Evolutionary conservation across 257 asterid species (phyloP).

Genomic region (Pogostemon cablin): DNA sequence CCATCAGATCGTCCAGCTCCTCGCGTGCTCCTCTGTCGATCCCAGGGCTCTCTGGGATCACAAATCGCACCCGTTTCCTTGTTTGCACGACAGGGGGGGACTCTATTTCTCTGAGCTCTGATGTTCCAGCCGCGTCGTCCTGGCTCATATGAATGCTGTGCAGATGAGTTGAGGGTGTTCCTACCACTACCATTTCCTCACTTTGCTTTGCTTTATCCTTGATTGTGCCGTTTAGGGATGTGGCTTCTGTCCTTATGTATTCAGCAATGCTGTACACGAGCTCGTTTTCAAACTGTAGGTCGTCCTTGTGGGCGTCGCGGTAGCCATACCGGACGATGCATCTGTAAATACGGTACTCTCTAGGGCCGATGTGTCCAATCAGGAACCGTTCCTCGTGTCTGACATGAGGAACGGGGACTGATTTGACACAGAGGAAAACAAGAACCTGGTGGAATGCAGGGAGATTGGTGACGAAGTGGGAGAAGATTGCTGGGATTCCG

Average conservation of each 20-base stretch:
- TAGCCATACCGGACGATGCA: slow-evolving; percentile 90
- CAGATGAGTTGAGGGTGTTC: slow-evolving; percentile 66
- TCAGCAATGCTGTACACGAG: slow-evolving; percentile 85
- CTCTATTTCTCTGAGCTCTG: slow-evolving; percentile 50
- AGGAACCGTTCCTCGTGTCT: slow-evolving; percentile 79
- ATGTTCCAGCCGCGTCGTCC: slow-evolving; percentile 49
- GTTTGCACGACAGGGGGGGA: slow-evolving; percentile 39
- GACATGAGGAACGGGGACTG: slow-evolving; percentile 85
- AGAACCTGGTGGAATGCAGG: slow-evolving; percentile 96
- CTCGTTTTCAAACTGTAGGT: slow-evolving; percentile 70
- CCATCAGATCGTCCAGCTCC: slow-evolving; percentile 75
- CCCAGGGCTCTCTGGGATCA: slow-evolving; percentile 66
- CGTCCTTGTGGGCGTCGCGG: slow-evolving; percentile 85
- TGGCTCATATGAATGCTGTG: slow-evolving; percentile 49
- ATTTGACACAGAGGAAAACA: slow-evolving; percentile 81
- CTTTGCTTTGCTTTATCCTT: slow-evolving; percentile 28
- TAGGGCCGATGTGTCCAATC: slow-evolving; percentile 80
- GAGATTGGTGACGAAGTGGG: slow-evolving; percentile 88
- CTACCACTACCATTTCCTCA: slow-evolving; percentile 72
- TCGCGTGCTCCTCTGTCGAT: slow-evolving; percentile 49
- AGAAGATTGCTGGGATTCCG: slow-evolving; percentile 91
- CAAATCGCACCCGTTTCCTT: slow-evolving; percentile 75
- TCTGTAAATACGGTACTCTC: slow-evolving; percentile 71
- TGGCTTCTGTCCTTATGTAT: slow-evolving; percentile 54
- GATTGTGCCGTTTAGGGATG: slow-evolving; percentile 26